A percentile compares a stretch with the other conserved stretches of the same genome.
Conservation (phyloP, 2,329 filamentous ascomycete genomes). For the Aureobasidium sp. region DNA sequence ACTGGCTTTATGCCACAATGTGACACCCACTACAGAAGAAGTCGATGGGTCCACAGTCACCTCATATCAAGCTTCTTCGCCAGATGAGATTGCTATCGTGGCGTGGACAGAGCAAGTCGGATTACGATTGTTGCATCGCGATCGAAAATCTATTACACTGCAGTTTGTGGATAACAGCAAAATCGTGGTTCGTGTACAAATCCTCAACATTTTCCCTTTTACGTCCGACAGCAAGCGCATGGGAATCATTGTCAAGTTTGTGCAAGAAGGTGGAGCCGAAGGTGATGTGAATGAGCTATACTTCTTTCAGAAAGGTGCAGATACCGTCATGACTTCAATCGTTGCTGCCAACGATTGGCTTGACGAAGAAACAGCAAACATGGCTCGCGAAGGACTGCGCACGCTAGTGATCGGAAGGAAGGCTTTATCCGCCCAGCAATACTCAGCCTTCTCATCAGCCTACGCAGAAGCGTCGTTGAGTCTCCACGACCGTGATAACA, state of each 20-base stretch:
- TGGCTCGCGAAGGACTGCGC: conserved; percentile 91
- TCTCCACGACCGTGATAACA: conserved; percentile 69
- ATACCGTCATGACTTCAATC: conserved; percentile 95
- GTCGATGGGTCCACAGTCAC: conserved; percentile 68
- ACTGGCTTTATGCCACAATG: conserved; percentile 90
- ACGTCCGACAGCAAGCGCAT: conserved; percentile 97
- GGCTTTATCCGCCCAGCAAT: conserved; percentile 68
- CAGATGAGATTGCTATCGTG: conserved; percentile 96
- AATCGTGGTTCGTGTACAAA: conserved; percentile 72
- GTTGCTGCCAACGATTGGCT: conserved; percentile 97
- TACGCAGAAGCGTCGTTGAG: conserved; percentile 75
- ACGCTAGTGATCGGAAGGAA: conserved; percentile 94
- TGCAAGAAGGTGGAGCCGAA: conserved; percentile 35
- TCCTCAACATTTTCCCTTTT: conserved; percentile 93
- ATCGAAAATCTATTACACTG: conserved; percentile 76
- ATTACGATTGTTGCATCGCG: conserved; percentile 72
- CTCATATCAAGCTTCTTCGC: conserved; percentile 92
- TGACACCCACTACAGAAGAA: conserved; percentile 83
- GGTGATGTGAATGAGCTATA: conserved; percentile 63
- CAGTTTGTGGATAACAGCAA: conserved; percentile 67
- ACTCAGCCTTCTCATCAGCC: conserved; percentile 65
- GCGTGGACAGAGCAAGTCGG: conserved; percentile 92
- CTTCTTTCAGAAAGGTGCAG: conserved; percentile 98
- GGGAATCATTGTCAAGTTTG: conserved; percentile 91
- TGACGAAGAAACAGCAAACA: conserved; percentile 98